Evolutionary conservation across 1,284 basidiomycete genomes (phyloP).

Genomic region (Ustilago tritici): DNA sequence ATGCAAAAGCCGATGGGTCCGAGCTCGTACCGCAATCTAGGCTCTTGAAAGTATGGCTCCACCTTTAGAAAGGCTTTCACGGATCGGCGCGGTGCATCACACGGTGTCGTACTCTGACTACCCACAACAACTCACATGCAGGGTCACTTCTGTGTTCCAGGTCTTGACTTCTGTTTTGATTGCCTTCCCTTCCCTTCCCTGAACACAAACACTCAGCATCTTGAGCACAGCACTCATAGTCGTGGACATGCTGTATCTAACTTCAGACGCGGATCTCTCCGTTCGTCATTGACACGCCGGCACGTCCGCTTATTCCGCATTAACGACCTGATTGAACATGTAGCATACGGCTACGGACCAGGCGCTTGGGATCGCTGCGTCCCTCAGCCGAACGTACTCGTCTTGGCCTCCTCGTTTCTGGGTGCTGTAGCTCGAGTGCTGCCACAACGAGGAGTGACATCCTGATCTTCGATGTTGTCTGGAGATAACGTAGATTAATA

Average conservation of each 20-base stretch:
- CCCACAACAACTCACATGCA: neutral
- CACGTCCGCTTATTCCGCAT: conserved; percentile 11
- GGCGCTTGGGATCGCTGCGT: neutral
- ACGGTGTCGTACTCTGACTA: neutral
- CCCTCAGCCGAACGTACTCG: neutral
- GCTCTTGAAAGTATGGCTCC: neutral
- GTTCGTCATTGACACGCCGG: neutral
- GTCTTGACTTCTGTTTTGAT: neutral
- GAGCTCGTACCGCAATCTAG: neutral
- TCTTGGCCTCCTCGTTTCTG: no score
- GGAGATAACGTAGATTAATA: no score
- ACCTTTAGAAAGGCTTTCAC: conserved; percentile 24
- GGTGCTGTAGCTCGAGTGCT: no score
- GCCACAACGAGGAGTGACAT: no score
- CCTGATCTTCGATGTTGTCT: no score
- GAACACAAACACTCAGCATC: neutral
- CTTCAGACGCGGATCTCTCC: conserved; percentile 9
- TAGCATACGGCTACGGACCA: neutral
- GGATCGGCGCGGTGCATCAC: conserved; percentile 29
- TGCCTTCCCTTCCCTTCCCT: neutral
- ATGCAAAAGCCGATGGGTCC: neutral
- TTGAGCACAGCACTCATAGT: neutral
- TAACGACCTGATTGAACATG: no score
- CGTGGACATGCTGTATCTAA: neutral
- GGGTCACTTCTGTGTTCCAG: neutral